Evolutionary conservation across 495 filamentous ascomycete genomes (phyloP).

Genomic region (Tuber borchii): DNA sequence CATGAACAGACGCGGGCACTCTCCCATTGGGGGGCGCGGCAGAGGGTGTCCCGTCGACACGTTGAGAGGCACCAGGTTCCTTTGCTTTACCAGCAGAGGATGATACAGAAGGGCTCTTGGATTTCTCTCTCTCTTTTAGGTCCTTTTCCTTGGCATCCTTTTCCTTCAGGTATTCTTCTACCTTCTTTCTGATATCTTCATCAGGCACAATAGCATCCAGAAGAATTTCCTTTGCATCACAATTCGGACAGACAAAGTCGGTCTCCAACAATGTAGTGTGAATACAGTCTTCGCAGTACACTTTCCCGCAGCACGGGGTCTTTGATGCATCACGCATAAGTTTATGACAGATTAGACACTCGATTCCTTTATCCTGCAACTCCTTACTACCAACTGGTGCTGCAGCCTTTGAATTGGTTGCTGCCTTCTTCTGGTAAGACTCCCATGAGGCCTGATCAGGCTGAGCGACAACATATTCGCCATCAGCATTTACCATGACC

Average conservation of each 20-base stretch:
- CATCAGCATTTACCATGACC: slow-evolving; percentile 95
- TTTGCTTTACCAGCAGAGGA: slow-evolving; percentile 27
- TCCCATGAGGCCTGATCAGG: slow-evolving; percentile 95
- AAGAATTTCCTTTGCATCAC: slow-evolving; percentile 78
- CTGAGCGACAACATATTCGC: slow-evolving; percentile 90
- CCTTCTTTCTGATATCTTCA: slow-evolving; percentile 66
- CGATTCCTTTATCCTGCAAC: slow-evolving; percentile 75
- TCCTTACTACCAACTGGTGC: slow-evolving; percentile 71
- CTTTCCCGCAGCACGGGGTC: slow-evolving; percentile 94
- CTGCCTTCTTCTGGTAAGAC: slow-evolving; percentile 80
- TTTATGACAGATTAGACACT: slow-evolving; percentile 91
- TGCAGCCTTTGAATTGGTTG: slow-evolving; percentile 67
- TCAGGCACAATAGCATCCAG: slow-evolving; percentile 85
- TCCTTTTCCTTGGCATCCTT: slow-evolving; percentile 58
- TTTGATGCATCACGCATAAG: slow-evolving; percentile 96
- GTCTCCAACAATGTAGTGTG: slow-evolving; percentile 94
- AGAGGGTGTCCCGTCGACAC: slow-evolving; percentile 41
- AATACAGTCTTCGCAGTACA: slow-evolving; percentile 98
- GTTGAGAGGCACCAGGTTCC: slow-evolving; percentile 34
- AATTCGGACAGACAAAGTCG: slow-evolving; percentile 91
- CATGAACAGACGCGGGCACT: slow-evolving; percentile 39
- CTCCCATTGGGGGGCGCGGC: slow-evolving; percentile 37
- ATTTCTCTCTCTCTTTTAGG: slow-evolving; percentile 58
- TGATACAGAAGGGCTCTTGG: slow-evolving; percentile 48
- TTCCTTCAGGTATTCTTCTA: slow-evolving; percentile 70